These are phyloP conservation scores for Fallopia convolvulus DNA, from an alignment of 148 eudicot genomes.

Conservation along the genomic window DNA sequence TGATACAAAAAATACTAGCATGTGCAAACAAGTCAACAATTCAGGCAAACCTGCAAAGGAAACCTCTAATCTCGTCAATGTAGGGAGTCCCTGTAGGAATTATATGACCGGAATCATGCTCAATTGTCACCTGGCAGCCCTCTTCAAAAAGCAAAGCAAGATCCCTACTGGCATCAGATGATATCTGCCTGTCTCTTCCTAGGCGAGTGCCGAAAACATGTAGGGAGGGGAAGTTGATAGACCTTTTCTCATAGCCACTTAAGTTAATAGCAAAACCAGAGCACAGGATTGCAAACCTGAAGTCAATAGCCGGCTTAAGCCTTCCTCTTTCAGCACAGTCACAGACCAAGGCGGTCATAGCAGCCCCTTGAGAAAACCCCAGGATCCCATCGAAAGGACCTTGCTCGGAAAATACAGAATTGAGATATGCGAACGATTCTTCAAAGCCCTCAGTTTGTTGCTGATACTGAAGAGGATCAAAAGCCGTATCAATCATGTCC, in stretches of 20 bases:
- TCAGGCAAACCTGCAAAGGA: slow-evolving; percentile 58
- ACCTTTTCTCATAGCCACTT: slow-evolving; percentile 27
- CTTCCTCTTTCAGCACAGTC: slow-evolving; percentile 39
- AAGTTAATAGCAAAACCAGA: slow-evolving; percentile 73
- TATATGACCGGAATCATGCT: slow-evolving; percentile 83
- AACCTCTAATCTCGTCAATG: slow-evolving; percentile 66
- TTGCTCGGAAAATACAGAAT: slow-evolving; percentile 29
- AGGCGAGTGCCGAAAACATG: slow-evolving; percentile 62
- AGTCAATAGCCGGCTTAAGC: slow-evolving; percentile 37
- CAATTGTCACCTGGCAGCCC: slow-evolving; percentile 52
- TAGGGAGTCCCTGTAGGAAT: slow-evolving; percentile 80
- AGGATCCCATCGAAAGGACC: slow-evolving; percentile 96
- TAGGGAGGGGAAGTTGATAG: slow-evolving; percentile 67
- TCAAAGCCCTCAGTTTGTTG: slow-evolving; percentile 78
- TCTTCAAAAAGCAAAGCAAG: slow-evolving; percentile 69
- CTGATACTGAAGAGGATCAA: slow-evolving; percentile 75
- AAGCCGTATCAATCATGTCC: slow-evolving; percentile 46
- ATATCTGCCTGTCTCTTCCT: slow-evolving; percentile 78
- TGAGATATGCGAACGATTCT: slow-evolving; percentile 50
- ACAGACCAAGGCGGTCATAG: slow-evolving; percentile 66
- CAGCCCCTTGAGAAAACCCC: slow-evolving; percentile 99
- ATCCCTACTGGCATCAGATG: slow-evolving; percentile 44
- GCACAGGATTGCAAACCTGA: slow-evolving; percentile 74
- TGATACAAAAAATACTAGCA: neutral
- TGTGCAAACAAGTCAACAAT: neutral